These are phyloP conservation scores for Zygoascus flipseniorum DNA, from an alignment of 805 yeast species.

Conservation along the genomic window DNA sequence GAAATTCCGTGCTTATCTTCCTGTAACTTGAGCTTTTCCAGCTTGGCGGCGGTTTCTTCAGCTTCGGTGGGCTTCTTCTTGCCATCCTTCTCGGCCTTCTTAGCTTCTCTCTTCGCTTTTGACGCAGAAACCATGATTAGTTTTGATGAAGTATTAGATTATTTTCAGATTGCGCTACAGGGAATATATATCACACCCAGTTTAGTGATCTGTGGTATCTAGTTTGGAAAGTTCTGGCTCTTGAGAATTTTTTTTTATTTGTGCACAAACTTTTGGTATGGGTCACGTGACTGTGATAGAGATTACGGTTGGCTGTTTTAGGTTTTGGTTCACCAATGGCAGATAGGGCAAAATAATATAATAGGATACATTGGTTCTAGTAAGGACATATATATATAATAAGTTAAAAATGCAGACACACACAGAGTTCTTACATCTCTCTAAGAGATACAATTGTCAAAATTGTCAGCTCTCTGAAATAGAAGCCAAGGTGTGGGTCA, in stretches of 20 bases:
- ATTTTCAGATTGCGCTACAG: neutral
- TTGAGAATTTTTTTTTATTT: neutral
- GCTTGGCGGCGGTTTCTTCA: constrained; percentile 57
- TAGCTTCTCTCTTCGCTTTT: constrained; percentile 97
- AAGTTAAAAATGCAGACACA: neutral
- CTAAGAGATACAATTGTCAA: neutral
- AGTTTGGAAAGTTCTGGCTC: neutral
- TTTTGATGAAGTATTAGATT: neutral
- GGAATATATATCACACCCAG: neutral
- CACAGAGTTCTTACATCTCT: too few species aligned
- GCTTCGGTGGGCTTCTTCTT: constrained; percentile 47
- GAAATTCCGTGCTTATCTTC: constrained; percentile 90
- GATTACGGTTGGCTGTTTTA: neutral
- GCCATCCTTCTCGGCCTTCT: constrained; percentile 79
- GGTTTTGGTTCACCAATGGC: neutral
- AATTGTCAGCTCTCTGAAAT: neutral
- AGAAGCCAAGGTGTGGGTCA: constrained; percentile 3
- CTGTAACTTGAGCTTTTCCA: constrained; percentile 83
- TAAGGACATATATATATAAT: neutral
- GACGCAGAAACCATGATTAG: constrained; percentile 59
- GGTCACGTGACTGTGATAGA: neutral
- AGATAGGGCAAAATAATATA: neutral
- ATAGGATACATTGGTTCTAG: neutral
- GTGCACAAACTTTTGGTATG: neutral
- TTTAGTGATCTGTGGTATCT: neutral